A percentile compares a stretch with the other conserved stretches of the same genome.
These are phyloP conservation scores for Mucor ambiguus DNA, from an alignment of 371 early-diverging fungal species.

Conservation along the genomic window DNA sequence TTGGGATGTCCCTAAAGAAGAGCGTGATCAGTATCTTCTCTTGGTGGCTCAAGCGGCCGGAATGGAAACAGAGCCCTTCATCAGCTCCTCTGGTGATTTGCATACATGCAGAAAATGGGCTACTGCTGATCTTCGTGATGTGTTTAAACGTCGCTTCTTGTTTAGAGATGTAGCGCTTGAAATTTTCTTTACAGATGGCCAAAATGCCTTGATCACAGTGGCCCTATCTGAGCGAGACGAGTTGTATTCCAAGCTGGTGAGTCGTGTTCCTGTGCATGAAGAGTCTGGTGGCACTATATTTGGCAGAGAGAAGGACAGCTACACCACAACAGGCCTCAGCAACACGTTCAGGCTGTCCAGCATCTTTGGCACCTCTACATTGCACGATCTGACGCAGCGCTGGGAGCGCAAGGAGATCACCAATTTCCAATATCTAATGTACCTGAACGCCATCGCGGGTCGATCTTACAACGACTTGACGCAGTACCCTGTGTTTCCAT, in stretches of 20 bases:
- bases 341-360: constrained; percentile 55
- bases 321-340: constrained; percentile 22
- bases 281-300: constrained; percentile 49
- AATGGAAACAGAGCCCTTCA: constrained; percentile 47
- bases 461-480: constrained; percentile 70
- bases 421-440: constrained; percentile 90
- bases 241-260: constrained; percentile 66
- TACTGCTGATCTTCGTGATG: constrained; percentile 72
- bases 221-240: constrained; percentile 67
- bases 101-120: constrained; percentile 67
- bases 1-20: constrained; percentile 70
- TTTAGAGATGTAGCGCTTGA: constrained; percentile 80
- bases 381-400: constrained; percentile 66
- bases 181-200: constrained; percentile 77
- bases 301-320: constrained; percentile 45
- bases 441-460: constrained; percentile 85
- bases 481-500: constrained; percentile 77
- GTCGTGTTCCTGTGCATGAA: constrained; percentile 54
- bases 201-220: constrained; percentile 73
- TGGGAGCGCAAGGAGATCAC: constrained; percentile 83
- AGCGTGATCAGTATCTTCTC: constrained; percentile 70
- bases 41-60: constrained; percentile 63
- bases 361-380: constrained; percentile 70
- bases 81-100: constrained; percentile 52
- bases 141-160: constrained; percentile 70